Base-by-base conservation (phyloP, 768 basidiomycete species). In the Rhizopogon vulgaris region DNA sequence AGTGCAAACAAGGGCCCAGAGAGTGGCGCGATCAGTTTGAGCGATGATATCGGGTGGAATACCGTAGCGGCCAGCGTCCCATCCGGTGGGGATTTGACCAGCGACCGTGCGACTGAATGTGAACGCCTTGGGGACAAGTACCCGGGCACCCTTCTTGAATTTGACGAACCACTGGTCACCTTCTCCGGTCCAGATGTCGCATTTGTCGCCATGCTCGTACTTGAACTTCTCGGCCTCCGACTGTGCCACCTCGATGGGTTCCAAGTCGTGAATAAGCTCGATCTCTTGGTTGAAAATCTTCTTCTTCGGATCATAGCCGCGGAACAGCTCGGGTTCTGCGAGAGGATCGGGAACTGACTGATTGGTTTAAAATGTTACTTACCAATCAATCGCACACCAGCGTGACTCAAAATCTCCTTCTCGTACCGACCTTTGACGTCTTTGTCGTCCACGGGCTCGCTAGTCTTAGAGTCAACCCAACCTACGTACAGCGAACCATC, bases 201-300 rank as follows among this genome's bases (percentile, higher is more conserved):
- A 94, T 65, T 93, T 95, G 61, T 95, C 92, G 53, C 90, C 94
- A 63, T 98, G 96, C 65, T 98, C 91, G 52, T 87, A 79, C 74
- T 96, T 95, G 83, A 95, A 98, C 63, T 90, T 94, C 56, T 87
- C 79, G 2, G 95, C 95, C 61, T 99, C 96, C 27, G 82, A 81
- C 51, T 91, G 84, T 12, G 91, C 79, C 28, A 94, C 89, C 71
- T 99, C 96, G 53, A 99, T 84, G 2, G 96, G 85, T 69, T 99
- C 96, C 40, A 98, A 79, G 64, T 99, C 95, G 65, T 98, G 96
- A 57, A 87, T 85, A 48, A 99, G 85, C 69, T 98, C 92, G 59
- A 99, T 76, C 69, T 98, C 96, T 67, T 98, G 96, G 67, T 94
- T 84, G 80, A 97, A 97, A 55, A 90, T 77, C 74, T 99, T 99